phyloP scores from a whole-genome alignment of 2,329 filamentous ascomycete species.

The Alternaria ventricosa region DNA sequence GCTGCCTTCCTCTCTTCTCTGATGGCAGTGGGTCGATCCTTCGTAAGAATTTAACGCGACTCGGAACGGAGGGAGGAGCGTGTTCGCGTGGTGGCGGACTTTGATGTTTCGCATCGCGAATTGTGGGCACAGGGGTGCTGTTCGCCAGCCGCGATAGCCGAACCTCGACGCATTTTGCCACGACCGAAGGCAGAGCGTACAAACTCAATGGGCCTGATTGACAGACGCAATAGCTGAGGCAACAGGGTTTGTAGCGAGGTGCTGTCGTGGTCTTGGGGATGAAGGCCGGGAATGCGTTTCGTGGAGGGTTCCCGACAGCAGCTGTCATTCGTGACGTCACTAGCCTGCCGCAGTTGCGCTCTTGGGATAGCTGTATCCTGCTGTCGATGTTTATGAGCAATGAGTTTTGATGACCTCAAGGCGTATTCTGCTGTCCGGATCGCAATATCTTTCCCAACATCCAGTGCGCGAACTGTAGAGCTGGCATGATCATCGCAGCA shows the following conservation, averaged over 20 bases:
- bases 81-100: not conserved
- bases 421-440: slow-evolving; percentile 14
- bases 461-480: slow-evolving; percentile 42
- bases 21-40: not conserved
- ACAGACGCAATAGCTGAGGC: not conserved
- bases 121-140: not conserved
- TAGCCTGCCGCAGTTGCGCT: accelerated
- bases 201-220: not conserved
- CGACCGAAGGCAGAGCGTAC: not conserved
- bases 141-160: not conserved
- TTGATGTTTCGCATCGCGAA: not conserved
- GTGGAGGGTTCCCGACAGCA: accelerated
- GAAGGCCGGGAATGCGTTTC: accelerated
- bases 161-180: not conserved
- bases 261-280: not conserved
- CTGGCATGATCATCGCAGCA: slow-evolving; percentile 41
- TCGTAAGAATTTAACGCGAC: not conserved
- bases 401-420: not conserved
- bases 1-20: not conserved
- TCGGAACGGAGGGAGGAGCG: not conserved
- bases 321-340: not conserved
- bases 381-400: not conserved
- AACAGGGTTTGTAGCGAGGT: accelerated
- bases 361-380: not conserved
- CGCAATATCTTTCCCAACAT: slow-evolving; percentile 40